Evolutionary conservation across 2,329 filamentous ascomycete genomes (phyloP).

Genomic region (Penicillium sp.): DNA sequence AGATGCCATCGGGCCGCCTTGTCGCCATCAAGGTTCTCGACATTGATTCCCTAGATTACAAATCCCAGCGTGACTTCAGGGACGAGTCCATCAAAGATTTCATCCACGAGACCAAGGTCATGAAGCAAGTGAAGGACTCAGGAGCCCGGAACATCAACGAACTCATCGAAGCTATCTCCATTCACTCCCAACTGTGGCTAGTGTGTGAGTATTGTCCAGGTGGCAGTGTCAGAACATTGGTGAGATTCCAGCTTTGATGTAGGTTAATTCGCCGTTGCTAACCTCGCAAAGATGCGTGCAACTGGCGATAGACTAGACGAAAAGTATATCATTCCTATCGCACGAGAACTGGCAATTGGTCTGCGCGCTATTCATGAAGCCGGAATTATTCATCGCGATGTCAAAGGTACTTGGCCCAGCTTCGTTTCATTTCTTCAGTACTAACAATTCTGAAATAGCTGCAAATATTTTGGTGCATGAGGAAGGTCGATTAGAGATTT

Average conservation of each 20-base stretch:
- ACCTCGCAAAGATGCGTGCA: slow-evolving; percentile 45
- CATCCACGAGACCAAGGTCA: slow-evolving; percentile 61
- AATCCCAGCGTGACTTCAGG: slow-evolving; percentile 44
- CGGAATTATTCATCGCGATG: slow-evolving; percentile 64
- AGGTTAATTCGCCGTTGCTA: slow-evolving; percentile 2
- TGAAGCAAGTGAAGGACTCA: slow-evolving; percentile 61
- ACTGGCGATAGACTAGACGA: slow-evolving; percentile 54
- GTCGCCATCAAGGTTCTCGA: slow-evolving; percentile 55
- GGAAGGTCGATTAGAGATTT: slow-evolving; percentile 61
- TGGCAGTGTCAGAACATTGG: slow-evolving; percentile 63
- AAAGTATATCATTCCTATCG: slow-evolving; percentile 62
- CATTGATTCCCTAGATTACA: slow-evolving; percentile 50
- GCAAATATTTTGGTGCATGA: slow-evolving; percentile 64
- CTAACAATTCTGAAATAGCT: slow-evolving; percentile 36
- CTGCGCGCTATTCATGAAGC: slow-evolving; percentile 63
- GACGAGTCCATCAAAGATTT: slow-evolving; percentile 55
- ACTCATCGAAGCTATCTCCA: slow-evolving; percentile 61
- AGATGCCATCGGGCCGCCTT: slow-evolving; percentile 39
- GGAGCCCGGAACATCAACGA: slow-evolving; percentile 63
- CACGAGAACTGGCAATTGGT: slow-evolving; percentile 61
- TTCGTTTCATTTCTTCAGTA: neutral
- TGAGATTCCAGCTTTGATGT: slow-evolving; percentile 37
- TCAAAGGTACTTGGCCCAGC: slow-evolving; percentile 51
- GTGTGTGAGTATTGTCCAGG: slow-evolving; percentile 66
- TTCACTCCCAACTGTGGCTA: slow-evolving; percentile 65